Evolutionary conservation across 768 basidiomycete species (phyloP), one percentile per base, ranked within the genome.

Genomic region (Suillus plorans): DNA sequence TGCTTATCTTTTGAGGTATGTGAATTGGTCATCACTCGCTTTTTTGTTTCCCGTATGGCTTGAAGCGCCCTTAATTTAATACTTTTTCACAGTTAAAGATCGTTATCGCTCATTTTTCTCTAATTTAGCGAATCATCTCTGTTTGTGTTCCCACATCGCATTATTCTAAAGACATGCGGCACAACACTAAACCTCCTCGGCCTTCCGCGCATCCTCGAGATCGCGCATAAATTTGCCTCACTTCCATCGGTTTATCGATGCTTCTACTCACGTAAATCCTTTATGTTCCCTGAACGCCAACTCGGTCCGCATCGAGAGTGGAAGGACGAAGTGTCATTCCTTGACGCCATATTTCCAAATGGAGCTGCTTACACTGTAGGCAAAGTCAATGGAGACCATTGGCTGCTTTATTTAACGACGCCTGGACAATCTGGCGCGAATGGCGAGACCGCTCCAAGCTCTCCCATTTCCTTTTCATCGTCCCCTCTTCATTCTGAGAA

Each of bases 211-310:
- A 97, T 99, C 71, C 91, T 99, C 65, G 89, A 95, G 71, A 97
- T 99, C 73, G 97, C 97, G 2, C 82, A 86, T 42, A 79, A 82
- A 8, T 79, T 90, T 45, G 91, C 89, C 13, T 82, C 84, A 59
- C 78, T 94, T 66, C 80, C 80, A 31, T 82, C 84, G 41, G 93
- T 98, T 39, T 86, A 94, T 77, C 87, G 94, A 66, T 95, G 92
- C 78, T 99, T 99, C 82, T 99, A 99, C 80, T 97, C 95, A 49
- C 89, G 97, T 70, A 99, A 99, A 79, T 91, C 92, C 8, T 99
- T 99, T 86, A 98, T 99, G 92, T 99, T 98, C 78, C 97, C 97
- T 9, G 97, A 99, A 76, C 88, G 92, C 28, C 97, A 99, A 74
- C 80, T 81, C 25, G 96, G 95, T 4, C 96, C 95, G 18, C 97